Evolutionary conservation across 805 yeast genomes (phyloP), one percentile per base, ranked within the genome.

Genomic region (Yarrowia hollandica): DNA sequence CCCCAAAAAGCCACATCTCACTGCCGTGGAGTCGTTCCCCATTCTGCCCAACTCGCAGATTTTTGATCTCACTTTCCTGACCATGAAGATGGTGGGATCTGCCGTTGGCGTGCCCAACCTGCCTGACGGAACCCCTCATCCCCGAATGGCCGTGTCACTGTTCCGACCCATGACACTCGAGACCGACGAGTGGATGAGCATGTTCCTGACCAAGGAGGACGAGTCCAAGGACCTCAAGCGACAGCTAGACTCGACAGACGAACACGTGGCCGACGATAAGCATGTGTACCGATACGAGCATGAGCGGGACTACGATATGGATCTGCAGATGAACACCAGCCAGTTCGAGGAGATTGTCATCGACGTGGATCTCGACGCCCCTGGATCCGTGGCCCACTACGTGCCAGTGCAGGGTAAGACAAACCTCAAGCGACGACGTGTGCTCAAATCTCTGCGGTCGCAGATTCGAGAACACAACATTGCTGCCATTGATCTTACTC

Each of bases 1-100:
- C 73, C 99, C 99, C 28, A 78, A 80, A 23, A 89, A 85, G 74
- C 85, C 80, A 67, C 76, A 81, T 60, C 73, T 90, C 54, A 83
- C 79, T 59, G 96, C 96, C 0, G 90, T 85, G 18, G 79, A 78
- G 61, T 78, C 90, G 1, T 88, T 90, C 89, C 85, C 86, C 22
- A 74, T 94, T 23, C 75, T 91, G 62, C 99, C 99, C 7, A 97
- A 94, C 71, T 83, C 94, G 9, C 84, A 92, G n/a, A 81, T 88
- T 79, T 78, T 90, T 80, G 99, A 94, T 72, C 84, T 88, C 65
- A 81, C 79, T 56, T 90, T 63, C 62, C 61, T 63, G 61, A 66
- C 65, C 44, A 72, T 71, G 57, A 64, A 65, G 58, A 68, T 68
- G 68, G 72, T 74, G 16, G 83, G 82, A 18, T 77, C 80, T 56